These are phyloP conservation scores for Cladorrhinum sp. DNA, from an alignment of 2,329 filamentous ascomycete genomes.

Conservation along the genomic window DNA sequence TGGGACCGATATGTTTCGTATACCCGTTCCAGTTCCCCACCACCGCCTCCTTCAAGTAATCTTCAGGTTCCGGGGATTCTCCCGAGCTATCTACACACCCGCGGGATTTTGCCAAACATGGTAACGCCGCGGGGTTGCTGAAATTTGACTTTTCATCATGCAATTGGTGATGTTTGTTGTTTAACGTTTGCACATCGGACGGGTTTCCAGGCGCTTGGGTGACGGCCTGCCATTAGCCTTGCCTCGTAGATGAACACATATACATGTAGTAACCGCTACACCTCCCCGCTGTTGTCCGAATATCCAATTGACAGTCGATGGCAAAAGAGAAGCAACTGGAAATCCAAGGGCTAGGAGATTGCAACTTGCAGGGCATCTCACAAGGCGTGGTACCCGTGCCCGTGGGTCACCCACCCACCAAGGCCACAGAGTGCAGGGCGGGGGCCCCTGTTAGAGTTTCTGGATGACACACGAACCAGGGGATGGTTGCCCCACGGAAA, in stretches of 20 bases:
- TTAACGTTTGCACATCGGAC: background rate
- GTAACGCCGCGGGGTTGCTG: background rate
- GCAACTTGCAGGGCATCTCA: no score
- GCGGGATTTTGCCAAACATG: background rate
- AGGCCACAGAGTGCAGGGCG: no score
- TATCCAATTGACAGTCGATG: background rate
- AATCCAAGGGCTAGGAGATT: no score
- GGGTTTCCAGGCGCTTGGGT: background rate
- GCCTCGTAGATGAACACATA: no score
- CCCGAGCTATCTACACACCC: background rate
- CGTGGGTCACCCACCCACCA: background rate
- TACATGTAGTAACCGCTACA: no score
- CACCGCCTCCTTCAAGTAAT: conserved; percentile 5
- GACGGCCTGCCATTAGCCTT: background rate
- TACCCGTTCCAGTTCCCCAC: background rate
- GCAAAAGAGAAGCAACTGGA: background rate
- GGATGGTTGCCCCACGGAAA: conserved; percentile 22
- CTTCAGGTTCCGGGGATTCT: background rate
- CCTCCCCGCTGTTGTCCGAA: no score
- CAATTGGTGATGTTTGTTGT: background rate
- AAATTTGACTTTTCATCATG: background rate
- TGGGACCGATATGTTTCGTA: conserved; percentile 2
- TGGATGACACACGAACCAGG: background rate
- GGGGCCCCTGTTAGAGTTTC: conserved; percentile 3
- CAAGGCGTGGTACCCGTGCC: background rate